Evolutionary conservation across 768 basidiomycete species (phyloP).

Genomic region (Amanita exitialis): DNA sequence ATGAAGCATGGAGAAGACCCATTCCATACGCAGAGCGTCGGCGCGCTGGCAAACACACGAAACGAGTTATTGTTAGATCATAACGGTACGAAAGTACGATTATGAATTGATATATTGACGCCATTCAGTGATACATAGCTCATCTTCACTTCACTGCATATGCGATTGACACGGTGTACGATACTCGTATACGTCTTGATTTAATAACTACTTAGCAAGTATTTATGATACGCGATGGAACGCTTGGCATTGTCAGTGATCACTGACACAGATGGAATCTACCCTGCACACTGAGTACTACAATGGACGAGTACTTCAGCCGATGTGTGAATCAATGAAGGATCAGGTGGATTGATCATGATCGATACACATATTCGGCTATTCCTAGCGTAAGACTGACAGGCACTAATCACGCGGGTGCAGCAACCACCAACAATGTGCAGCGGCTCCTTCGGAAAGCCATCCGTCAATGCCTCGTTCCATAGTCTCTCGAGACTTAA

Average conservation of each 20-base stretch:
- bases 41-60: constrained; percentile 74
- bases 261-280: not conserved
- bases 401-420: not conserved
- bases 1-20: constrained; percentile 64
- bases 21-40: constrained; percentile 68
- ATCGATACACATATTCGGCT: not conserved
- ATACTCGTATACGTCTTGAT: constrained; percentile 4
- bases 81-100: constrained; percentile 14
- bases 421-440: constrained; percentile 1
- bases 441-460: constrained; percentile 11
- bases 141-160: not conserved
- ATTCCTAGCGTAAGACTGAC: not conserved
- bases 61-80: constrained; percentile 54
- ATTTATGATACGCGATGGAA: not conserved
- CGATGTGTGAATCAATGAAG: not conserved
- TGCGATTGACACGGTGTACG: not conserved
- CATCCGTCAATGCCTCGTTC: constrained; percentile 23
- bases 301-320: not conserved
- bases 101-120: not conserved
- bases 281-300: not conserved
- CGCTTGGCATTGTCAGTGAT: not conserved
- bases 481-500: not conserved
- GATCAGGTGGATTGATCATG: constrained; percentile 3
- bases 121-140: not conserved
- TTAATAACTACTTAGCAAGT: not conserved